phyloP scores from a whole-genome alignment of 352 stramenopile species.

The Plasmopara viticola region DNA sequence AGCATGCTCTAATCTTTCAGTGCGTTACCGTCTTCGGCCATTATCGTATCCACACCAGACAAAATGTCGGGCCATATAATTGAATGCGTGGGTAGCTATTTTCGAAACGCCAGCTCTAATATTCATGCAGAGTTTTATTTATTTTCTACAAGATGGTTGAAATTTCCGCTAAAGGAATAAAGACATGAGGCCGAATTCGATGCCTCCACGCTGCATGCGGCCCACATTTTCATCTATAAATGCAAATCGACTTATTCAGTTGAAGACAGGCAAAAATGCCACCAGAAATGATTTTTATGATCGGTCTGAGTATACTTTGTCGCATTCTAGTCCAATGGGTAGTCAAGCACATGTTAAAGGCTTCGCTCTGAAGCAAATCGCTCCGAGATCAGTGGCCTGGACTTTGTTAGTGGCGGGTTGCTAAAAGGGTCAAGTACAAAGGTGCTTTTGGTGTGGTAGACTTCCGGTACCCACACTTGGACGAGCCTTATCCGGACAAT shows the following conservation, averaged over 20 bases:
- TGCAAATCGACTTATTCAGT: conserved; percentile 50
- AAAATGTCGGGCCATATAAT: too few relatives aligned
- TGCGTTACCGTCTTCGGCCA: too few relatives aligned
- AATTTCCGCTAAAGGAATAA: conserved; percentile 5
- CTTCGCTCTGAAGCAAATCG: conserved; percentile 61
- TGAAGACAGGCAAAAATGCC: conserved; percentile 35
- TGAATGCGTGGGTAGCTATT: not conserved
- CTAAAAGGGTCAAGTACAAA: conserved; percentile 59
- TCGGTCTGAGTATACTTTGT: conserved; percentile 71
- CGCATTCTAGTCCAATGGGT: conserved; percentile 57
- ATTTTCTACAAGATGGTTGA: conserved; percentile 2
- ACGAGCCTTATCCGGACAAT: conserved; percentile 65
- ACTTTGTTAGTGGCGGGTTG: conserved; percentile 55
- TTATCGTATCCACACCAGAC: too few relatives aligned
- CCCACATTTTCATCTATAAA: conserved; percentile 83
- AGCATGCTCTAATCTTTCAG: too few relatives aligned
- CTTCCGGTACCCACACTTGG: conserved; percentile 64
- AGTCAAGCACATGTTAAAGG: too few relatives aligned
- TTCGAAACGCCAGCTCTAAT: not conserved
- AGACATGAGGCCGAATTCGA: conserved; percentile 8
- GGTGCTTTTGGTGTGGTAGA: conserved; percentile 53
- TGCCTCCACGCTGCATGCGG: conserved; percentile 64
- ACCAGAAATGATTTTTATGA: conserved; percentile 73
- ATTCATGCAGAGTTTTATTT: not conserved
- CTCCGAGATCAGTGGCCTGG: too few relatives aligned